Evolutionary conservation across 148 eudicot genomes (phyloP), one percentile per base, ranked within the genome.

Genomic region (Vaccinium myrtillus): DNA sequence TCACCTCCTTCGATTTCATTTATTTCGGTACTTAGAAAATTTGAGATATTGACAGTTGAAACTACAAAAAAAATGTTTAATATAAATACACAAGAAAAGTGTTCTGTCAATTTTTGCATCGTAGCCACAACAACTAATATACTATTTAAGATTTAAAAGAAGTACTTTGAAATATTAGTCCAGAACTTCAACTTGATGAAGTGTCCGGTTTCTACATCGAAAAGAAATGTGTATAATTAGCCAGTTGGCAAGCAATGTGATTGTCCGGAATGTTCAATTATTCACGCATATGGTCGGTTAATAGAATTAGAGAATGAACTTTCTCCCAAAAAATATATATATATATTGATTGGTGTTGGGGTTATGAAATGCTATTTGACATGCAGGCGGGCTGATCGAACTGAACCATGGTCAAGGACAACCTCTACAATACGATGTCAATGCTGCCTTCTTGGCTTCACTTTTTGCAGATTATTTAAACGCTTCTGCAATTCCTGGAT

Each of bases 401-500:
- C 77, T 94, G 71, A 91, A 92, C 86, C 91, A 82, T 21, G 93
- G 94, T 67, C 83, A 84, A 80, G 87, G 88, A 46, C 89, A 91
- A 76, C 89, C 92, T 13, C 86, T 95, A 67, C 98, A 95, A 74
- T 95, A 92, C 32, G 95, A 90, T n/a, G 98, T 69, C 8, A 94
- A 92, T 86, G 87, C 98, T 7, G 94, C 97, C 11, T 95, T 95
- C 85, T 84, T 95, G 86, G 90, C 97, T 8, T 87, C 92, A 36
- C 86, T 95, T 2, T 95, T 88, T 75, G 95, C 88, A 43, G 98
- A 95, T 85, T 95, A 95, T 79, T 58, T 95, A 92, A 85, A 92
- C 51, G 94, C 94, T 10, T 86, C 87, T 0, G 90, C 83, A 3
- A 89, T 91, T 71, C 94, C 98, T 12, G 95, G 97, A 23, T 92